A percentile compares a stretch with the other conserved stretches of the same genome.
Conservation (phyloP, 106 monocot species). For the Dendrobium huoshanense region DNA sequence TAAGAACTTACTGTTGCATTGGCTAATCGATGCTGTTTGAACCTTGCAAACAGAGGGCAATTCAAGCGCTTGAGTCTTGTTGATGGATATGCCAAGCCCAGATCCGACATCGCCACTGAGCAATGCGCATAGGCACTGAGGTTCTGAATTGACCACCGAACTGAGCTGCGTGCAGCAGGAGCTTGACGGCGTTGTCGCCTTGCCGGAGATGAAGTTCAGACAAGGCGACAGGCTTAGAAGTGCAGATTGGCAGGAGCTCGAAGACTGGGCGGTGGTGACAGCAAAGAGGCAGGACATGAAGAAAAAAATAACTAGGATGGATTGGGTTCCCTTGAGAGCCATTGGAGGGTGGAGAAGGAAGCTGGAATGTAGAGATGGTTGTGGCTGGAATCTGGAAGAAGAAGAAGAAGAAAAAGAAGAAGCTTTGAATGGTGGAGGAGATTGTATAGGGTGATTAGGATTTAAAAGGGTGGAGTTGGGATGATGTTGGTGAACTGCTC, state of each 20-base stretch:
- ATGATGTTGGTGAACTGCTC: background rate
- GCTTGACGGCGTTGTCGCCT: background rate
- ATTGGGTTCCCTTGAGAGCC: background rate
- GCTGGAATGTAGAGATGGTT: background rate
- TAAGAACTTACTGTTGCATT: slow-evolving; percentile 9
- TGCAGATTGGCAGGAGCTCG: slow-evolving; percentile 5
- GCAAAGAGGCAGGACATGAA: background rate
- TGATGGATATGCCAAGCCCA: slow-evolving; percentile 10
- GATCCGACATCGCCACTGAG: slow-evolving; percentile 6
- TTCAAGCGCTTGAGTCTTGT: slow-evolving; percentile 4
- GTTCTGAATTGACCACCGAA: slow-evolving; percentile 6
- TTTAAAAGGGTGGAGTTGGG: background rate
- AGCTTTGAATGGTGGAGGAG: background rate
- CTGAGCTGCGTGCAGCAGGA: slow-evolving; percentile 17
- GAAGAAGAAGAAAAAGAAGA: background rate
- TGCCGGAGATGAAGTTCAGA: slow-evolving; percentile 16
- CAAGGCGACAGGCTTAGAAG: slow-evolving; percentile 17
- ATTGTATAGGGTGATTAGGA: background rate
- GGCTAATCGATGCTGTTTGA: slow-evolving; percentile 9
- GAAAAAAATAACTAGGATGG: background rate
- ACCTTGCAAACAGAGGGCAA: slow-evolving; percentile 9
- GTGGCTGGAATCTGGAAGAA: background rate
- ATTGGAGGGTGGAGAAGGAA: background rate
- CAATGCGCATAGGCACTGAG: slow-evolving; percentile 11
- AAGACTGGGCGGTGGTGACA: slow-evolving; percentile 2